Percentiles rank a stretch among this genome's conserved stretches.
Conservation (phyloP, 176 grass and related monocot genomes). For the Zoysia pacifica region DNA sequence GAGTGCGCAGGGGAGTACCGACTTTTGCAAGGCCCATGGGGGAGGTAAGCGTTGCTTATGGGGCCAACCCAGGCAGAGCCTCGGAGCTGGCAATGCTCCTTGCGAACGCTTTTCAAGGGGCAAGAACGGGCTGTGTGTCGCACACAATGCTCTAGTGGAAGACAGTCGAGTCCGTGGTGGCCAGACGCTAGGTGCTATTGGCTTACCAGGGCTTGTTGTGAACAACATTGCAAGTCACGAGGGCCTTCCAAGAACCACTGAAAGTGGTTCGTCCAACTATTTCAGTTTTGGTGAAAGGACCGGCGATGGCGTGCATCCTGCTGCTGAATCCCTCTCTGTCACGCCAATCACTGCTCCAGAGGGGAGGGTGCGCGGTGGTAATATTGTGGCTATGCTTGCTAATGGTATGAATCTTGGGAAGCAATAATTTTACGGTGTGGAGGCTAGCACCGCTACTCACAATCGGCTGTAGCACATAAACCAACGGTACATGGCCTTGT, state of each 20-base stretch:
- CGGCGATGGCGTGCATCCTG: conserved; percentile 4
- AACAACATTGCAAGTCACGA: background rate
- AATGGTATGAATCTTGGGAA: conserved; percentile 8
- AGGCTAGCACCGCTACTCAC: background rate
- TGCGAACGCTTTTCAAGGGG: conserved; percentile 56
- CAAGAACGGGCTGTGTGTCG: conserved; percentile 52
- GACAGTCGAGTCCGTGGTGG: conserved; percentile 49
- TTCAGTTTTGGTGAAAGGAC: background rate
- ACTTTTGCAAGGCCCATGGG: conserved; percentile 67
- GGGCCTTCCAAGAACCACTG: background rate
- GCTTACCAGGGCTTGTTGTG: background rate
- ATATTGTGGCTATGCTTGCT: conserved; percentile 41
- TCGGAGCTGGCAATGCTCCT: conserved; percentile 34
- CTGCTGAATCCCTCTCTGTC: background rate
- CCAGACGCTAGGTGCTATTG: conserved; percentile 20
- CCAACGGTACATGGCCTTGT: background rate
- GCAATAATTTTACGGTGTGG: background rate
- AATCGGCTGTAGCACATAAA: conserved; percentile 35
- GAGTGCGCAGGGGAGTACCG: conserved; percentile 61
- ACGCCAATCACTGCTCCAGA: conserved; percentile 35
- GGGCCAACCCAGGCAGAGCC: conserved; percentile 45
- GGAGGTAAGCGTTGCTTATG: conserved; percentile 56
- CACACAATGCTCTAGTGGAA: conserved; percentile 56
- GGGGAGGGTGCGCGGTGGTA: conserved; percentile 62
- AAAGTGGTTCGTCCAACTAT: background rate